Conservation (phyloP, 2,329 filamentous ascomycete species). For the Paecilomyces fulvus region DNA sequence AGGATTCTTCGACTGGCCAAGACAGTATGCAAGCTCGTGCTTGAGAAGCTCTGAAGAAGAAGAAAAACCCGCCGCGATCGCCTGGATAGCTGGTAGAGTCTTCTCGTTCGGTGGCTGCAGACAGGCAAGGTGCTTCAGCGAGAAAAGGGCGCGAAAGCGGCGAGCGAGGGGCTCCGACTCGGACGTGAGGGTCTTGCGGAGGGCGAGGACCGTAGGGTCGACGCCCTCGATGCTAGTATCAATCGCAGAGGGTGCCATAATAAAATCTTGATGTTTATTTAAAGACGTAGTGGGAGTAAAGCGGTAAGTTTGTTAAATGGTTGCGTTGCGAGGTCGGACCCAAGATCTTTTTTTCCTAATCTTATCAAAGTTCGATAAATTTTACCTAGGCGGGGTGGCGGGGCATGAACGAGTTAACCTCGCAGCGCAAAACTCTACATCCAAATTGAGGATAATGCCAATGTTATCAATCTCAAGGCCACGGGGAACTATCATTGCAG, state of each 20-base stretch:
- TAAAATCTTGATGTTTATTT: conserved; percentile 4
- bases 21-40: conserved; percentile 94
- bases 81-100: conserved; percentile 57
- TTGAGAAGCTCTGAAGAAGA: conserved; percentile 87
- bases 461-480: no score
- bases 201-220: conserved; percentile 33
- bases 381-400: conserved; percentile 29
- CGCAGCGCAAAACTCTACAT: neutral
- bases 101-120: conserved; percentile 50
- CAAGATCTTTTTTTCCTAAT: conserved; percentile 17
- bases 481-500: no score
- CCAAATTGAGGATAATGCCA: no score
- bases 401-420: conserved; percentile 10
- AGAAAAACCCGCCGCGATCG: conserved; percentile 78
- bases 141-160: conserved; percentile 94
- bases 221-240: conserved; percentile 12
- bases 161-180: conserved; percentile 75
- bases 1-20: conserved; percentile 78
- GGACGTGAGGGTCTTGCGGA: conserved; percentile 66
- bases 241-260: conserved; percentile 26
- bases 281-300: neutral
- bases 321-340: neutral
- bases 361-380: conserved; percentile 25
- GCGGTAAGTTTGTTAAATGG: neutral
- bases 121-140: conserved; percentile 84